Percentiles rank a stretch among this genome's conserved stretches.
Evolutionary conservation across 2,329 filamentous ascomycete genomes (phyloP).

Genomic region (Grosmannia huntii): DNA sequence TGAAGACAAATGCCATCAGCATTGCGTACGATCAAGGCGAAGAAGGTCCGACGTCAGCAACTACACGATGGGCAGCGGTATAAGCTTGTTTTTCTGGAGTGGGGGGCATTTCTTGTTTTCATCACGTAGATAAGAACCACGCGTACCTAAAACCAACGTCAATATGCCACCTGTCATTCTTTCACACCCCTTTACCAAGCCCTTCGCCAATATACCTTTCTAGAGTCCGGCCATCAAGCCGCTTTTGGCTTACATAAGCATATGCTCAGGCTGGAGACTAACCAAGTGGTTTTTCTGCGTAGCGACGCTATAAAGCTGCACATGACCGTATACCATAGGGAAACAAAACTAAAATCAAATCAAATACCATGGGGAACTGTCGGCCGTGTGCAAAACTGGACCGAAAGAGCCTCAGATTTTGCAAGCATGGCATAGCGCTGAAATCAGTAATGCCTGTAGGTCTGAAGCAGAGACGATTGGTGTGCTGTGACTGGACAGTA

Average conservation of each 20-base stretch:
- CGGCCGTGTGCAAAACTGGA: background rate
- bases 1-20: background rate
- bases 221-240: no score
- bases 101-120: background rate
- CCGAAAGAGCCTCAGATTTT: background rate
- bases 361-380: background rate
- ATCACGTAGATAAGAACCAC: background rate
- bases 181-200: background rate
- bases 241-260: no score
- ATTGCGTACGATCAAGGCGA: background rate
- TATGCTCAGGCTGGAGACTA: background rate
- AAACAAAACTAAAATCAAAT: no score
- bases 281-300: background rate
- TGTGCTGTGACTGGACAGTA: no score
- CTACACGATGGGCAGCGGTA: background rate
- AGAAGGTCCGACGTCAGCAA: background rate
- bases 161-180: background rate
- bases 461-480: no score
- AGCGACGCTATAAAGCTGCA: background rate
- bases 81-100: background rate
- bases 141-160: background rate
- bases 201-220: no score
- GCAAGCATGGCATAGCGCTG: background rate
- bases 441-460: no score
- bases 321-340: no score